phyloP scores from a whole-genome alignment of 1,284 basidiomycete species.

The Rhizopogon parksii region DNA sequence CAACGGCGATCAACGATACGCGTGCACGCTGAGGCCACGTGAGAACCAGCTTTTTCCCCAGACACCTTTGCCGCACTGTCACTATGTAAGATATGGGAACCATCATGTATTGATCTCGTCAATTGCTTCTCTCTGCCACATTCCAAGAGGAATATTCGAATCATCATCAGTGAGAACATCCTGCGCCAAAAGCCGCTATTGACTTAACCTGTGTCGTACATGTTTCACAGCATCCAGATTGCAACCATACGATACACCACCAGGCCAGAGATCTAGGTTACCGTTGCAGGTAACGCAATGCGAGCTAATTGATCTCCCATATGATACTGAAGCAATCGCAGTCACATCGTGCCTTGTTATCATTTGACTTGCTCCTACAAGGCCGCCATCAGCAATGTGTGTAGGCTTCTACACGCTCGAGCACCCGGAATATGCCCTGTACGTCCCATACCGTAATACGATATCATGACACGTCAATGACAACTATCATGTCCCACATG shows the following conservation, averaged over 20 bases:
- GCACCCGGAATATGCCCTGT: slow-evolving; percentile 72
- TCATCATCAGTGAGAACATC: not conserved
- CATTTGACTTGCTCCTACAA: slow-evolving; percentile 4
- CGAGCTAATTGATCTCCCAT: not conserved
- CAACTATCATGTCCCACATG: slow-evolving; percentile 40
- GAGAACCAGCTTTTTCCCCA: not conserved
- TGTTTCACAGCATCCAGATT: not conserved
- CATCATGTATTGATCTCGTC: not conserved
- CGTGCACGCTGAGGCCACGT: not conserved
- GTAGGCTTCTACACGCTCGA: slow-evolving; percentile 70
- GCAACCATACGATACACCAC: too few relatives aligned
- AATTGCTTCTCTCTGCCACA: not conserved
- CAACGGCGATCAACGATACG: not conserved
- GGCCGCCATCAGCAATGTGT: slow-evolving; percentile 46
- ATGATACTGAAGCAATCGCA: not conserved
- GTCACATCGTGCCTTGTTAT: not conserved
- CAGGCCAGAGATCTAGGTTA: not conserved
- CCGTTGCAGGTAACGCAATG: not conserved
- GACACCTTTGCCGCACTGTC: not conserved
- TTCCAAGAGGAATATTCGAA: not conserved
- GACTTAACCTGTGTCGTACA: not conserved
- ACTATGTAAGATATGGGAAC: not conserved
- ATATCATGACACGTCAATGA: slow-evolving; percentile 5
- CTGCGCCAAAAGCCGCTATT: not conserved
- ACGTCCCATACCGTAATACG: slow-evolving; percentile 29